phyloP scores from a whole-genome alignment of 139 green algal genomes.

The Eudorina sp. region DNA sequence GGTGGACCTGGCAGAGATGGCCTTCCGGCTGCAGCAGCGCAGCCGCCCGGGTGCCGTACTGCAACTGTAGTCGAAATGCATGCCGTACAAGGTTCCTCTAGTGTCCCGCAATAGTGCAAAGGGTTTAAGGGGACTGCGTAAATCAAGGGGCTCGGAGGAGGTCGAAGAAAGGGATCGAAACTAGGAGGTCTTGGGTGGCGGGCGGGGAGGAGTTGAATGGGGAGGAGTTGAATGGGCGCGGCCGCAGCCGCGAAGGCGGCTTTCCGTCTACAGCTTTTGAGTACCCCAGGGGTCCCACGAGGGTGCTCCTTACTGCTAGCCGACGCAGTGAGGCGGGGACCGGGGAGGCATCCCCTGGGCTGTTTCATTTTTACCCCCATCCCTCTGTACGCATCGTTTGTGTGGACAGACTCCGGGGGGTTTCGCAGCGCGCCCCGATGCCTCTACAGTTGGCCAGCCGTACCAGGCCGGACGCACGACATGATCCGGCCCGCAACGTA shows the following conservation, averaged over 20 bases:
- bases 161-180: not conserved
- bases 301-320: no score
- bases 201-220: not conserved
- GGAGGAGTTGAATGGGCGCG: not conserved
- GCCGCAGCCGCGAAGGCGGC: not conserved
- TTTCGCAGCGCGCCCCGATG: no score
- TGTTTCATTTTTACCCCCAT: no score
- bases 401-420: no score
- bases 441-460: no score
- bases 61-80: not conserved
- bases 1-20: constrained; percentile 29
- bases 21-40: not conserved
- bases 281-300: no score
- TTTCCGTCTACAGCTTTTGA: no score
- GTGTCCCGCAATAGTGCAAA: not conserved
- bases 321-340: no score
- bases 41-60: constrained; percentile 14
- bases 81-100: not conserved
- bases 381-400: no score
- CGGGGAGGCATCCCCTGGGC: no score
- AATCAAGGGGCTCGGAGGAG: not conserved
- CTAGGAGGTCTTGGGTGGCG: not conserved
- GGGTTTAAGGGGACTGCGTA: not conserved
- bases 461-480: no score
- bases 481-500: no score